Conservation (phyloP, 108 stramenopile species). For the Parmales sp. region DNA sequence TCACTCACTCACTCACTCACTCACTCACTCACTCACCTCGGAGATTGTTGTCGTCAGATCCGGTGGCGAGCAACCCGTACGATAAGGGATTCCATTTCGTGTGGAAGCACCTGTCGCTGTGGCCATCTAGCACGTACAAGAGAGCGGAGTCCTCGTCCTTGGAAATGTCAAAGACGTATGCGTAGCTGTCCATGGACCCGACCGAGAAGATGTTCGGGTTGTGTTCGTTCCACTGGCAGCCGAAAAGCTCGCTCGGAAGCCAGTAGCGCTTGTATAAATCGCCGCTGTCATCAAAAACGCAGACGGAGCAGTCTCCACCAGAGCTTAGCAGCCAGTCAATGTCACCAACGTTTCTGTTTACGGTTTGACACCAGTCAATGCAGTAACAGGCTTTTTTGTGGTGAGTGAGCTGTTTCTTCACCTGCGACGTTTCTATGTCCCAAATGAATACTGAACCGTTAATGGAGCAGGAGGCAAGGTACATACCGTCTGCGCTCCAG, state of each 20-base stretch:
- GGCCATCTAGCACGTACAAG: background rate
- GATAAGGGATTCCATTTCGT: background rate
- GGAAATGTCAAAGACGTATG: slow-evolving; percentile 4
- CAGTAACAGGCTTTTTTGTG: background rate
- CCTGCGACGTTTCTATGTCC: background rate
- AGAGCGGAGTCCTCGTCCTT: background rate
- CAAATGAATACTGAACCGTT: slow-evolving; percentile 4
- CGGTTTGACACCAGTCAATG: background rate
- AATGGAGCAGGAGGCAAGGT: background rate
- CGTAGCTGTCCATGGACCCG: background rate
- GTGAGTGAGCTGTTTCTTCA: background rate
- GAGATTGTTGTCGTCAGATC: background rate
- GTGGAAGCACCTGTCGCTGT: background rate
- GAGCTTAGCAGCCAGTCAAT: background rate
- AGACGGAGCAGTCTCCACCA: background rate
- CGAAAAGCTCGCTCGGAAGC: background rate
- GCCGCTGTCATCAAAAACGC: background rate
- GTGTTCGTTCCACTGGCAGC: background rate
- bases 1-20: too few species aligned
- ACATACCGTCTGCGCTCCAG: background rate
- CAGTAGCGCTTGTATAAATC: background rate
- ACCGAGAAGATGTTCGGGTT: background rate
- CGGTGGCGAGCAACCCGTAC: background rate
- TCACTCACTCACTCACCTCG: too few species aligned
- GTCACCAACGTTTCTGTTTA: background rate